Evolutionary conservation across 441 rosid species (phyloP).

Genomic region (Pelargonium fulgidum): DNA sequence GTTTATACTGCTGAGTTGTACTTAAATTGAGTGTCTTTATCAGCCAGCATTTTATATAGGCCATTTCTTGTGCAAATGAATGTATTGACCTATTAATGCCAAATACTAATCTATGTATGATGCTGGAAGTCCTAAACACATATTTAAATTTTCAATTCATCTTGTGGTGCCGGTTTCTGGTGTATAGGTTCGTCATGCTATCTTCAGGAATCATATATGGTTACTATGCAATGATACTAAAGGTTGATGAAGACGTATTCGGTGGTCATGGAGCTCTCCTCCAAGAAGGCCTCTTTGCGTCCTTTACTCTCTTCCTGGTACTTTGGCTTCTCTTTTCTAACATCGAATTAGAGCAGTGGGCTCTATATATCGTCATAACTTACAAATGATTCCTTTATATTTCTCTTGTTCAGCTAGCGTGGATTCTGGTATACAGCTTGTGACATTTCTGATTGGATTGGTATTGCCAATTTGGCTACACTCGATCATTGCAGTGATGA

Average conservation of each 20-base stretch:
- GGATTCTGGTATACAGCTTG: constrained; percentile 95
- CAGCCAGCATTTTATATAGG: too few relatives aligned
- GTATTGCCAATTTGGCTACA: constrained; percentile 10
- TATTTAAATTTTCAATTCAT: neutral
- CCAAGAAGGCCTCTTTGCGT: constrained; percentile 81
- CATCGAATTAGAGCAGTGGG: too few relatives aligned
- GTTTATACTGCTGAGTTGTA: neutral
- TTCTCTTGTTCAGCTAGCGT: constrained; percentile 55
- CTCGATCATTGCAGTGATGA: neutral
- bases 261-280: constrained; percentile 92
- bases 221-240: constrained; percentile 71
- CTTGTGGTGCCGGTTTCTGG: constrained; percentile 1
- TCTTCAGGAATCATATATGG: constrained; percentile 70
- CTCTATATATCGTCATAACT: constrained; percentile 8
- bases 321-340: neutral
- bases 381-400: constrained; percentile 12
- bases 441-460: constrained; percentile 51
- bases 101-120: neutral
- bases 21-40: neutral
- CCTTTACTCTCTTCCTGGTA: constrained; percentile 18
- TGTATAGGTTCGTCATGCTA: constrained; percentile 60
- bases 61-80: neutral
- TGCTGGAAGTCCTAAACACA: neutral
- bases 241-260: constrained; percentile 39
- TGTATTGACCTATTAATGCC: neutral